Evolutionary conservation across 768 basidiomycete species (phyloP), one percentile per base, ranked within the genome.

Genomic region (Polyporus arcularius): DNA sequence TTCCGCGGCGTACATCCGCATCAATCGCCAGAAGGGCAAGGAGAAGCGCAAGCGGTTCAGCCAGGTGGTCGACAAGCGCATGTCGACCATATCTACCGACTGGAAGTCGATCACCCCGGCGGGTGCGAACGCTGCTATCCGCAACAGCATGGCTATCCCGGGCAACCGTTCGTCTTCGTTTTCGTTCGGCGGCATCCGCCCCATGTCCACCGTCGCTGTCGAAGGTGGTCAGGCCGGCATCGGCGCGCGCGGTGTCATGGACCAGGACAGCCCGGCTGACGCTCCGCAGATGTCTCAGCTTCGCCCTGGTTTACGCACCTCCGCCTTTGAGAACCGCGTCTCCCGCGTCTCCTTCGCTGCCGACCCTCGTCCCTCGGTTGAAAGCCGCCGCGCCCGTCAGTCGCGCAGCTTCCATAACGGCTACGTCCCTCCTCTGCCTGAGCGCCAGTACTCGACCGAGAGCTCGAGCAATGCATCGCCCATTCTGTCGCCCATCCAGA

Each of bases 61-160:
- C 6, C 85, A 87, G 65, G 92, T 90, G 51, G 87, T 89, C 2
- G 85, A 88, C 91, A 94, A 92, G 72, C 91, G 88, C 72, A 85
- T 85, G 76, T 94, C 91, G 71, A 94, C 72, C 10, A 78, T 82
- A 70, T 86, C 80, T 26, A 26, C 21, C 21, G 21, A 26, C 21
- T 26, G 21, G 91, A 88, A 87, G 71, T 79, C 81, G 46, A 85
- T 92, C 66, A 83, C 87, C 8, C 76, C 79, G 5, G 86, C 83
- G 4, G 91, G 89, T 50, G 92, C 90, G 0, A 77, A 79, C 21
- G 89, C 86, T 38, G 92, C 89, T 11, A 87, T 94, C 64, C 83
- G 90, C 60, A 81, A 79, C 65, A 86, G 84, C 45, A 85, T 90
- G 31, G 86, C 86, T 4, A 73, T 81, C 39, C 67, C 72, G 48